Conservation (phyloP, 148 eudicot genomes). For the Persicaria maculosa region DNA sequence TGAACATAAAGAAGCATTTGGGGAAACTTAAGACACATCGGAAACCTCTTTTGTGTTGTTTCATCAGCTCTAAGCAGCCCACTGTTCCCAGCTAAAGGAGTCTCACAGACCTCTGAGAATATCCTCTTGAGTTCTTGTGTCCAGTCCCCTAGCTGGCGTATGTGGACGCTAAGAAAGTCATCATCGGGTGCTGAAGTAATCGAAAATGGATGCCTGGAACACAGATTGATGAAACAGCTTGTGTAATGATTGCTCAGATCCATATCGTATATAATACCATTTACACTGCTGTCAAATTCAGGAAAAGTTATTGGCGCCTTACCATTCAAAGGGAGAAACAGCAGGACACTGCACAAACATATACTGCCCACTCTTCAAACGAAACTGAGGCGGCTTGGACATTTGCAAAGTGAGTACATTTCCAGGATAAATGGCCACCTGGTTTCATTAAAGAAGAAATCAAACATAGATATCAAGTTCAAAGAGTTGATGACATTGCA, state of each 20-base stretch:
- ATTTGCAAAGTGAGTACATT: slow-evolving; percentile 79
- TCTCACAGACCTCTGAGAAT: slow-evolving; percentile 60
- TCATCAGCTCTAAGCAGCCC: slow-evolving; percentile 92
- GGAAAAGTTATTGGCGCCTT: slow-evolving; percentile 13
- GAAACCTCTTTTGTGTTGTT: slow-evolving; percentile 58
- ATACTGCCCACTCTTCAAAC: slow-evolving; percentile 90
- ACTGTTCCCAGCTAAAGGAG: slow-evolving; percentile 63
- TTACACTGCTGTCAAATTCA: neutral
- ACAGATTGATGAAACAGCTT: neutral
- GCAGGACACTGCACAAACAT: slow-evolving; percentile 96
- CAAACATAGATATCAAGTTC: neutral
- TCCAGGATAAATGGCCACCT: slow-evolving; percentile 91
- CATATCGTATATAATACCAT: neutral
- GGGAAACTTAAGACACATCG: neutral
- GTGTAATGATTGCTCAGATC: too few species aligned
- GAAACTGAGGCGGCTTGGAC: slow-evolving; percentile 85
- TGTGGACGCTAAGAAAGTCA: slow-evolving; percentile 79
- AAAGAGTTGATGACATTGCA: neutral
- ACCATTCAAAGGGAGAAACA: slow-evolving; percentile 96
- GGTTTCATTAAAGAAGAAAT: slow-evolving; percentile 10
- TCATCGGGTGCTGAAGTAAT: slow-evolving; percentile 95
- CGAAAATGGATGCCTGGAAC: slow-evolving; percentile 93
- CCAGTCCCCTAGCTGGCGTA: slow-evolving; percentile 90
- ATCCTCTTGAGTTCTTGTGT: slow-evolving; percentile 75
- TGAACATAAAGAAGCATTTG: neutral